Conservation (phyloP, 108 stramenopile genomes). For the Cyclotella atomus region DNA sequence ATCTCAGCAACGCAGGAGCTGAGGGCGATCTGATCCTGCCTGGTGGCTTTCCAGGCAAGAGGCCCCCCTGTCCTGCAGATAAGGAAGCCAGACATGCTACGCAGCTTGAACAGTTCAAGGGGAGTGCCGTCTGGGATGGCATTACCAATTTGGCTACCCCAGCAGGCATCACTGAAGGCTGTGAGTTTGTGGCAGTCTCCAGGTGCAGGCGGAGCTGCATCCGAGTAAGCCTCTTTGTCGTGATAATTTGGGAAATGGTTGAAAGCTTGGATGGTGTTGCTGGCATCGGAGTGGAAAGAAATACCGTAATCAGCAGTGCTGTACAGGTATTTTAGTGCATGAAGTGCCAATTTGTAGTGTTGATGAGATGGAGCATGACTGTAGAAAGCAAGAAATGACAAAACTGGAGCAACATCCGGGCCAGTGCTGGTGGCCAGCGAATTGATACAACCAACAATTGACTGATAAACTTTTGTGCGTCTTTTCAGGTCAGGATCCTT, state of each 20-base stretch:
- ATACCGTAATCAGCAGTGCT: not conserved
- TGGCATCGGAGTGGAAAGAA: not conserved
- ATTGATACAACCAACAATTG: conserved; percentile 23
- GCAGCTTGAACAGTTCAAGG: conserved; percentile 4
- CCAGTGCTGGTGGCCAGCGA: conserved; percentile 20
- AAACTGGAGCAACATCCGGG: conserved; percentile 5
- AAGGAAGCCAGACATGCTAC: not conserved
- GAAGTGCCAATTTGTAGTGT: conserved; percentile 11
- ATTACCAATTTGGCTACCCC: conserved; percentile 15
- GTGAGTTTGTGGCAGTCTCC: not conserved
- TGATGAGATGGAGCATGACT: not conserved
- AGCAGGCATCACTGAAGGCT: conserved; percentile 9
- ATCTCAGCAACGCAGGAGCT: conserved; percentile 18
- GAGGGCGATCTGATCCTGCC: not conserved
- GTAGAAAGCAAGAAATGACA: conserved; percentile 20
- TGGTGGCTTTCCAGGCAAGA: conserved; percentile 1
- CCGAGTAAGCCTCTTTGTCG: conserved; percentile 6
- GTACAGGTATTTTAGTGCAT: conserved; percentile 1
- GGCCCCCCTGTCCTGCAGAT: not conserved
- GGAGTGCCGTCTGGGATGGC: conserved; percentile 6
- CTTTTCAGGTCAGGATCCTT: conserved; percentile 18
- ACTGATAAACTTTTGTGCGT: conserved; percentile 8
- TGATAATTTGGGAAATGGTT: conserved; percentile 10
- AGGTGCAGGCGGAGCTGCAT: conserved; percentile 5
- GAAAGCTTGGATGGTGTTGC: conserved; percentile 5